A percentile compares a stretch with the other conserved stretches of the same genome.
Evolutionary conservation across 345 rosid genomes (phyloP).

Genomic region (Melaleuca quinquenervia): DNA sequence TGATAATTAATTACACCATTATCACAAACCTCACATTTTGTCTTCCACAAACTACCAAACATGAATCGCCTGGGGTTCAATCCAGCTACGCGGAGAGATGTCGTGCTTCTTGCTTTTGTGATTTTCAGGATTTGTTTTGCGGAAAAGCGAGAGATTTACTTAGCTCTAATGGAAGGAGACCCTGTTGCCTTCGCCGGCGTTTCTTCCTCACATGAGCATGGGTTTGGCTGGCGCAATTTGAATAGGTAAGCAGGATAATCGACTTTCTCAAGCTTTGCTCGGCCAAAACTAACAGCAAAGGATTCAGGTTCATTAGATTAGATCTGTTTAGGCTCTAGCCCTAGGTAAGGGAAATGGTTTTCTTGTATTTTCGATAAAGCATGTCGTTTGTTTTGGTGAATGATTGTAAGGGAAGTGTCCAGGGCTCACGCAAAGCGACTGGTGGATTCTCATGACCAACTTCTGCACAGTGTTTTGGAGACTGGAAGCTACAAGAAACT

Average conservation of each 20-base stretch:
- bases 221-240: not conserved
- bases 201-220: not conserved
- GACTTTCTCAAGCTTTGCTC: not conserved
- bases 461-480: slow-evolving; percentile 42
- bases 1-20: not conserved
- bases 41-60: not conserved
- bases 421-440: slow-evolving; percentile 34
- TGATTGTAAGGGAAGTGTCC: slow-evolving; percentile 16
- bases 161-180: slow-evolving; percentile 60
- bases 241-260: slow-evolving; percentile 23
- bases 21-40: not conserved
- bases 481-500: slow-evolving; percentile 62
- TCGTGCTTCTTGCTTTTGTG: slow-evolving; percentile 12
- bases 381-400: not conserved
- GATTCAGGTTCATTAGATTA: not conserved
- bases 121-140: slow-evolving; percentile 15
- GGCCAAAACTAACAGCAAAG: not conserved
- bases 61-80: not conserved
- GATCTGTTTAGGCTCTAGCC: not conserved
- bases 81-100: not conserved
- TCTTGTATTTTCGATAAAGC: not conserved
- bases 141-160: slow-evolving; percentile 28
- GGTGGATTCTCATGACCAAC: slow-evolving; percentile 47
- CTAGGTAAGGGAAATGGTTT: not conserved
- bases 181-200: slow-evolving; percentile 33